Conservation (phyloP, 495 filamentous ascomycete species). For the Neurospora sp. region DNA sequence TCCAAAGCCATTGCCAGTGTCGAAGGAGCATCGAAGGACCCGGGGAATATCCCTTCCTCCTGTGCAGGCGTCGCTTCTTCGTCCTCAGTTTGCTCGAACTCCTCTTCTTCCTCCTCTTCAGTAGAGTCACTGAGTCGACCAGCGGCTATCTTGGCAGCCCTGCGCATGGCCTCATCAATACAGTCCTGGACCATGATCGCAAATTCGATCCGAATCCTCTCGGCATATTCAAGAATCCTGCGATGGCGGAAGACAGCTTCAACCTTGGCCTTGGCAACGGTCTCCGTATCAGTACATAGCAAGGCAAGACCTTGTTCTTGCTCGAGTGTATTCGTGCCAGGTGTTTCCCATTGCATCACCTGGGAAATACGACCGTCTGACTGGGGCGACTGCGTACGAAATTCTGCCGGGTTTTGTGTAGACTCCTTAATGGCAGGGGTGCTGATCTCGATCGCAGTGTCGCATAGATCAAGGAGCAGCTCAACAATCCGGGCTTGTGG, state of each 20-base stretch:
- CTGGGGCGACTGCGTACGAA: slow-evolving; percentile 87
- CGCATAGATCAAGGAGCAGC: slow-evolving; percentile 86
- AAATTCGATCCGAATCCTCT: slow-evolving; percentile 90
- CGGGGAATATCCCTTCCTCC: slow-evolving; percentile 41
- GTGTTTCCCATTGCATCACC: slow-evolving; percentile 91
- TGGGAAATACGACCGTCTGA: slow-evolving; percentile 89
- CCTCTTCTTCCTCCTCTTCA: slow-evolving; percentile 40
- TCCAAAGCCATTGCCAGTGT: slow-evolving; percentile 47
- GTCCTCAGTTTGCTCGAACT: slow-evolving; percentile 15
- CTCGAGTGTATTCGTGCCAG: slow-evolving; percentile 80
- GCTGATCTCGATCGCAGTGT: slow-evolving; percentile 91
- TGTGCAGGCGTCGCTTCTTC: slow-evolving; percentile 23
- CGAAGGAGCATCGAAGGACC: slow-evolving; percentile 48
- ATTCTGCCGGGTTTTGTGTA: slow-evolving; percentile 53
- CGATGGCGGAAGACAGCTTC: slow-evolving; percentile 87
- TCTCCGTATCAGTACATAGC: slow-evolving; percentile 80
- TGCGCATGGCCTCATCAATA: slow-evolving; percentile 81
- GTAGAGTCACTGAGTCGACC: slow-evolving; percentile 76
- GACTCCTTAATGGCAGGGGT: slow-evolving; percentile 84
- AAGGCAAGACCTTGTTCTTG: slow-evolving; percentile 87
- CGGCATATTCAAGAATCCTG: slow-evolving; percentile 88
- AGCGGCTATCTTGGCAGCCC: slow-evolving; percentile 78
- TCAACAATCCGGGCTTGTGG: slow-evolving; percentile 90
- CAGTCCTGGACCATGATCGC: slow-evolving; percentile 86
- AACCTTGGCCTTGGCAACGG: slow-evolving; percentile 72